A percentile compares a stretch with the other conserved stretches of the same genome.
Conservation (phyloP, 257 asterid species). For the Solanum medicagineum region DNA sequence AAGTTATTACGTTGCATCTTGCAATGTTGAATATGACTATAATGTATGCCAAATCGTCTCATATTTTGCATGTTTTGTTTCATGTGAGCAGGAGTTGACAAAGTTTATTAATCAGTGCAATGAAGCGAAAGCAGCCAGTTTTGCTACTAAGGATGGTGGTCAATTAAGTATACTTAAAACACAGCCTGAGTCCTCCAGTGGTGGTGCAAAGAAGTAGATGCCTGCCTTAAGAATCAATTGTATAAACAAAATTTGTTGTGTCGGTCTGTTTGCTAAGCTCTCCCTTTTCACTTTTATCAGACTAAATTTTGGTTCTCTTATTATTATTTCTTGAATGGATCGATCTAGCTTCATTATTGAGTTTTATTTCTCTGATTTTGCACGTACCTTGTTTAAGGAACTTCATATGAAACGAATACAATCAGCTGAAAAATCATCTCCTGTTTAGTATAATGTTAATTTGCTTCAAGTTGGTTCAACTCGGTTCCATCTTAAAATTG, state of each 20-base stretch:
- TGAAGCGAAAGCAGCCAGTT: constrained; percentile 51
- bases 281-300: neutral
- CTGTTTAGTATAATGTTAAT: neutral
- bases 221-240: neutral
- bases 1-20: neutral
- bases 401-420: neutral
- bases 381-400: neutral
- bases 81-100: constrained; percentile 23
- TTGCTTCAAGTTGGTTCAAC: neutral
- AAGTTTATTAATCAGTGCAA: constrained; percentile 40
- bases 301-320: neutral
- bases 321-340: neutral
- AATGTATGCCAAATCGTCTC: neutral
- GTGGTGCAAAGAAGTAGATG: constrained; percentile 41
- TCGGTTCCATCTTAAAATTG: neutral
- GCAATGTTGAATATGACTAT: neutral
- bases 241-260: neutral
- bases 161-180: constrained; percentile 57
- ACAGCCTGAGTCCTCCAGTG: constrained; percentile 26
- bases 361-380: neutral
- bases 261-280: neutral
- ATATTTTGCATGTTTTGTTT: neutral
- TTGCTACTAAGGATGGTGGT: constrained; percentile 91
- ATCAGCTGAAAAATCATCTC: neutral
- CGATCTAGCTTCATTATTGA: neutral